Evolutionary conservation across 228 moss, liverwort and hornwort genomes (phyloP), one percentile per base, ranked within the genome.

Genomic region (Sphagnum fallax): DNA sequence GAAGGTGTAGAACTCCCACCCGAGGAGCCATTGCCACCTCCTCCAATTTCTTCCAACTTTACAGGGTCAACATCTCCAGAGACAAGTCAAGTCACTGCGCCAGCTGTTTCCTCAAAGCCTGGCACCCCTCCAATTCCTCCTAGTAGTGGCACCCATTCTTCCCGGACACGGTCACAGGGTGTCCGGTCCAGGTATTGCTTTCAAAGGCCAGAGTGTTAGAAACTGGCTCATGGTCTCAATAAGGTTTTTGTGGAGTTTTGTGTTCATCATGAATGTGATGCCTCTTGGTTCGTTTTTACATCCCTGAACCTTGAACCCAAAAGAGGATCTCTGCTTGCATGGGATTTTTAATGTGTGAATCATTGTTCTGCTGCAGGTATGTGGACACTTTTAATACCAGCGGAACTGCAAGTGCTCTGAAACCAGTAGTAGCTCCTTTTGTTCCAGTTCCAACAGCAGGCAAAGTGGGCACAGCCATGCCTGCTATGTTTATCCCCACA

Each of bases 311-410:
- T 32, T 32, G 32, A 32, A 32, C 32, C 32, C 32, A 32, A 32
- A 32, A 32, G 3, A 32, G 32, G 32, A 32, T 32, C 32, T 32
- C 32, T 32, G 32, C 32, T 32, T 32, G 32, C 1, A 32, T 32
- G 32, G 32, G 32, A 1, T 2, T 32, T 32, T 32, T 32, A 0
- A 32, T 32, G 32, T 32, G 2, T 32, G 32, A 32, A 32, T 32
- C 32, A 32, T 32, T 32, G 32, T 32, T 32, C 32, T 52, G 32
- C 0, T 75, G 61, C 84, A 98, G 98, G 84, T 98, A 98, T 60
- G 98, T 98, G 59, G 98, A 98, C 70, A 98, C 98, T 6, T 93
- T 98, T 8, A 98, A 94, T 76, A 98, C 90, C 76, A 92, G 90
- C 13, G 86, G 77, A 63, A 70, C 78, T 7, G 53, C 81, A 65